phyloP scores from a whole-genome alignment of 2,329 filamentous ascomycete genomes.

The Beauveria asiatica region DNA sequence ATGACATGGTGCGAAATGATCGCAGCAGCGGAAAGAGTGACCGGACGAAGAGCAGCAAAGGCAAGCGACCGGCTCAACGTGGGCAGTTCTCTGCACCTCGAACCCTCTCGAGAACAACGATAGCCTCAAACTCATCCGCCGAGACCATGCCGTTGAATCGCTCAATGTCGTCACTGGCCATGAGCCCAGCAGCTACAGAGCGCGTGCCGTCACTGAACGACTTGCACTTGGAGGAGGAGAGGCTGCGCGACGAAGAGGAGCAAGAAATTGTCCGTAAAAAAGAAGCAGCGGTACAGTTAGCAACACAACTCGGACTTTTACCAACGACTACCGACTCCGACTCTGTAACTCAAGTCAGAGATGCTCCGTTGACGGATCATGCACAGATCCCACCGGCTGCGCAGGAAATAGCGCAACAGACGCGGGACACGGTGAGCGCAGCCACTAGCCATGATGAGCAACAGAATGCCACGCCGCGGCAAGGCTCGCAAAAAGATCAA shows the following conservation, averaged over 20 bases:
- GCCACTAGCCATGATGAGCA: background rate
- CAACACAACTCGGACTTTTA: slow-evolving; percentile 39
- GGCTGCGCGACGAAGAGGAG: slow-evolving; percentile 42
- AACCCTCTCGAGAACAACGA: slow-evolving; percentile 50
- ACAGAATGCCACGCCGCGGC: slow-evolving; percentile 11
- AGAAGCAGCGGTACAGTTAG: slow-evolving; percentile 42
- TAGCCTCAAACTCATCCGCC: slow-evolving; percentile 35
- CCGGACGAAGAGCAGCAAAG: slow-evolving; percentile 52
- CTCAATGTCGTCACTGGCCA: slow-evolving; percentile 21
- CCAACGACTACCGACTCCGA: slow-evolving; percentile 14
- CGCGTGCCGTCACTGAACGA: slow-evolving; percentile 41
- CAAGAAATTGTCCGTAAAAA: slow-evolving; percentile 44
- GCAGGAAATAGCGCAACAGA: background rate
- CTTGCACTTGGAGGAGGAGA: slow-evolving; percentile 44
- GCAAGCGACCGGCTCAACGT: slow-evolving; percentile 37
- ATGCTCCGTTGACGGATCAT: slow-evolving; percentile 20
- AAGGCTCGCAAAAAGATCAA: slow-evolving; percentile 11
- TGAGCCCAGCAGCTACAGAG: slow-evolving; percentile 29
- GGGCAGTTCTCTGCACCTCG: slow-evolving; percentile 32
- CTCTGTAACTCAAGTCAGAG: slow-evolving; percentile 16
- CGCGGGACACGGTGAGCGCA: background rate
- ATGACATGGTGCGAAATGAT: slow-evolving; percentile 69
- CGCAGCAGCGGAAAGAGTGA: slow-evolving; percentile 51
- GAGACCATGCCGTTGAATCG: slow-evolving; percentile 22
- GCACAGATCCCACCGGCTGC: slow-evolving; percentile 23